Percentiles rank a stretch among this genome's conserved stretches.
Evolutionary conservation across 2,329 filamentous ascomycete genomes (phyloP).

Genomic region (Westerdykella aurantiaca): DNA sequence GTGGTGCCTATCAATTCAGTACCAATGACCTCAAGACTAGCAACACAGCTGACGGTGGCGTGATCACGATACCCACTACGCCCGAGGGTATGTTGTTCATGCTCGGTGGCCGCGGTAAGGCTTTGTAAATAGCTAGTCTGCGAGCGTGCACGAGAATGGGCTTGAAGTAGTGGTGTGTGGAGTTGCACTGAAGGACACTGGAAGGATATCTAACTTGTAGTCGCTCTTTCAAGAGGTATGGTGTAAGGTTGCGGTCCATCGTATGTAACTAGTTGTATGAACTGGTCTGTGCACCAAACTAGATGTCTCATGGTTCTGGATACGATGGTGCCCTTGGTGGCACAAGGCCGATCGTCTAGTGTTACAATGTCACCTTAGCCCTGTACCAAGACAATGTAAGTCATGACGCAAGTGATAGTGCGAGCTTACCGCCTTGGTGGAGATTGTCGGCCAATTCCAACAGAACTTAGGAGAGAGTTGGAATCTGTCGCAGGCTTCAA

Average conservation of each 20-base stretch:
- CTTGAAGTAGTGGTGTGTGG: not conserved
- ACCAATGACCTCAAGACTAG: slow-evolving; percentile 5
- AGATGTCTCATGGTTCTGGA: too few relatives aligned
- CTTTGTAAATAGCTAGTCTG: not conserved
- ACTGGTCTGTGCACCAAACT: not conserved
- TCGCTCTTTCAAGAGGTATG: not conserved
- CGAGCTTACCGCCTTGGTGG: too few relatives aligned
- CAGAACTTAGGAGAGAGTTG: too few relatives aligned
- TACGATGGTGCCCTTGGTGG: too few relatives aligned
- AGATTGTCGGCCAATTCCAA: too few relatives aligned
- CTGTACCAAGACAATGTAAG: too few relatives aligned
- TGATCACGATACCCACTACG: slow-evolving; percentile 2
- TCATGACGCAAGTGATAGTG: too few relatives aligned
- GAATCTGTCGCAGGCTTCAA: too few relatives aligned
- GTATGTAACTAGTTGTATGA: not conserved
- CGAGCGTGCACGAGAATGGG: not conserved
- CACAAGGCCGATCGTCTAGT: too few relatives aligned
- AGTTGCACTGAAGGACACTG: not conserved
- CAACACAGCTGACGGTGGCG: slow-evolving; percentile 1
- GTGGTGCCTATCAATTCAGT: slow-evolving; percentile 1
- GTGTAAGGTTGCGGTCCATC: not conserved
- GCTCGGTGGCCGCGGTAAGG: slow-evolving; percentile 3
- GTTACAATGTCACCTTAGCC: too few relatives aligned
- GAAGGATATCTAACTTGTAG: not conserved
- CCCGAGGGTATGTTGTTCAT: slow-evolving; percentile 8